Percentiles rank a stretch among this genome's conserved stretches.
Conservation (phyloP, 176 grass and related monocot species). For the Rhynchospora tenuis region DNA sequence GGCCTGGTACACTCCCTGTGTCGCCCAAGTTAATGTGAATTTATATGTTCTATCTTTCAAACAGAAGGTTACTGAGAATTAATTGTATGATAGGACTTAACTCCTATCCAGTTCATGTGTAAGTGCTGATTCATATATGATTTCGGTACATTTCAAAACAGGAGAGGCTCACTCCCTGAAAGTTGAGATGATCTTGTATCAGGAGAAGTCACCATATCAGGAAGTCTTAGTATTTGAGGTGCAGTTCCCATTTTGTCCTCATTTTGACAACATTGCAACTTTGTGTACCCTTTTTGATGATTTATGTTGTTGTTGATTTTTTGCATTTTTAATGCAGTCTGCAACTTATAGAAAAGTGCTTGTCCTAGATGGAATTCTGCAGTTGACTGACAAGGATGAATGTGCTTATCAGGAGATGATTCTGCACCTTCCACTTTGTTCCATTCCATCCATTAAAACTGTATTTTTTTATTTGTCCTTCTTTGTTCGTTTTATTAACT, state of each 20-base stretch:
- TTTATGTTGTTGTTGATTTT: constrained; percentile 12
- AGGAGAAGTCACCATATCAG: constrained; percentile 83
- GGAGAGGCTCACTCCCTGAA: constrained; percentile 92
- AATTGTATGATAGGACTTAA: too few relatives aligned
- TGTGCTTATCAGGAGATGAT: constrained; percentile 99
- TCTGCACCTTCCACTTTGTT: constrained; percentile 86
- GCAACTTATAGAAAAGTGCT: constrained; percentile 86
- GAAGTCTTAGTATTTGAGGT: constrained; percentile 95
- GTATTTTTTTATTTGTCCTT: constrained; percentile 33
- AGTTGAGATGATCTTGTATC: constrained; percentile 82
- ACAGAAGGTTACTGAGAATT: background rate
- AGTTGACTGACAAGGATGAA: constrained; percentile 97
- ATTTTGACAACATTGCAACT: background rate
- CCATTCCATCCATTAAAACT: constrained; percentile 83
- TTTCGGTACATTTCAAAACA: constrained; percentile 27
- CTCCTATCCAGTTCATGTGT: background rate
- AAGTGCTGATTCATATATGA: background rate
- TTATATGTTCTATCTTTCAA: background rate
- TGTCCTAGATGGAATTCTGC: constrained; percentile 95
- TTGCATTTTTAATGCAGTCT: constrained; percentile 42
- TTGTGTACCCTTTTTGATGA: constrained; percentile 9
- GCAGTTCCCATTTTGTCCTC: constrained; percentile 3
- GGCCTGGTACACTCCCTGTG: constrained; percentile 69
- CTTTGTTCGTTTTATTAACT: background rate
- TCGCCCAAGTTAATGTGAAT: background rate